Conservation (phyloP, 192 early-diverging fungal genomes). For the Entophlyctis luteolus region DNA sequence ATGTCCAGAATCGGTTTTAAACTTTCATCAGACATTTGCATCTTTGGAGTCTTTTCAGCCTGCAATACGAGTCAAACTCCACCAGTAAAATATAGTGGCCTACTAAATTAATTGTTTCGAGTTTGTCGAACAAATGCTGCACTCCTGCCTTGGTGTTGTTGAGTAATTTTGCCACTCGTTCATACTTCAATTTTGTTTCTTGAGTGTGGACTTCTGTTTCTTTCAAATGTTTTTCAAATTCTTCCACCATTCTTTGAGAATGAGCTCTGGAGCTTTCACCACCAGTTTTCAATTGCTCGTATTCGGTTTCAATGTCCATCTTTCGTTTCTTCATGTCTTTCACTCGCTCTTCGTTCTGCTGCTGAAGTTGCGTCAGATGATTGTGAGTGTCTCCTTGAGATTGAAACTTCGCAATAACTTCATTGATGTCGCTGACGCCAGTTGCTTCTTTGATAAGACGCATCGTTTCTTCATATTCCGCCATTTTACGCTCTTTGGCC, state of each 20-base stretch:
- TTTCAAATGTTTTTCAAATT: conserved; percentile 49
- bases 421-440: conserved; percentile 55
- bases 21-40: conserved; percentile 35
- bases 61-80: too few relatives aligned
- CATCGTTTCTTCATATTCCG: conserved; percentile 60
- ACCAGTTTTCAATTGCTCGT: conserved; percentile 47
- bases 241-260: conserved; percentile 42
- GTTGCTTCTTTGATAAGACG: conserved; percentile 62
- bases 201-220: conserved; percentile 32
- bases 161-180: conserved; percentile 47
- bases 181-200: conserved; percentile 51
- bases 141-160: conserved; percentile 50
- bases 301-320: conserved; percentile 35
- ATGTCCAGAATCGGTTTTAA: conserved; percentile 43
- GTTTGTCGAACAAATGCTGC: conserved; percentile 55
- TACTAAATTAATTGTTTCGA: conserved; percentile 50
- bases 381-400: conserved; percentile 57
- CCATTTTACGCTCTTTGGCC: conserved; percentile 49
- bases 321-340: conserved; percentile 50
- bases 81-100: neutral
- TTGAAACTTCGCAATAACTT: conserved; percentile 61
- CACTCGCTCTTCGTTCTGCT: conserved; percentile 45
- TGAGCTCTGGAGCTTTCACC: conserved; percentile 44
- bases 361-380: conserved; percentile 47
- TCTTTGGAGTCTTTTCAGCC: conserved; percentile 26